Evolutionary conservation across 2,329 filamentous ascomycete genomes (phyloP).

Genomic region (Ceratocystiopsis sp.): DNA sequence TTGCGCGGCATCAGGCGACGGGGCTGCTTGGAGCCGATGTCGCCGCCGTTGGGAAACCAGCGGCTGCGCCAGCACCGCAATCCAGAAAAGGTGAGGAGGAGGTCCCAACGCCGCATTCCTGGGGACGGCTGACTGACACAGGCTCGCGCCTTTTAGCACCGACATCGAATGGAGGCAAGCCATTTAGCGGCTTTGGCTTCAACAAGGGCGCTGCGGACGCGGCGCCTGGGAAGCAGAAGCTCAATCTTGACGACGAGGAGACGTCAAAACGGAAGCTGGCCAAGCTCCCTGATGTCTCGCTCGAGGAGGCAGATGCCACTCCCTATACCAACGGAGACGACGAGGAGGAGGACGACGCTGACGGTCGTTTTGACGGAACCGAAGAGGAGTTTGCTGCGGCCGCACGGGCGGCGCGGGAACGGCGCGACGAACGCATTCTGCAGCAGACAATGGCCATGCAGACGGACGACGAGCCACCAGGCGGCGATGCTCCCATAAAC

Average conservation of each 20-base stretch:
- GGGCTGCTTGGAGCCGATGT: constrained; percentile 31
- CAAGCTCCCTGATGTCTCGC: constrained; percentile 64
- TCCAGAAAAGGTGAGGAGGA: too few species aligned
- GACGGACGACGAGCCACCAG: constrained; percentile 18
- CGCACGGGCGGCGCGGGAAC: constrained; percentile 69
- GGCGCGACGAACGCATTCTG: constrained; percentile 53
- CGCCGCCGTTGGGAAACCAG: constrained; percentile 10
- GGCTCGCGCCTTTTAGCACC: background rate
- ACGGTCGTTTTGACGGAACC: constrained; percentile 59
- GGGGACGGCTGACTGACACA: too few species aligned
- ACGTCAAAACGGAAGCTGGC: constrained; percentile 74
- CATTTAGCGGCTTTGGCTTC: constrained; percentile 71
- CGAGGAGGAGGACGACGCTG: constrained; percentile 52
- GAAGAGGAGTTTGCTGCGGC: constrained; percentile 82
- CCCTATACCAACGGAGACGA: constrained; percentile 43
- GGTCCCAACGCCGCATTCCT: too few species aligned
- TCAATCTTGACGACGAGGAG: constrained; percentile 81
- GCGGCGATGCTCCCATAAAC: background rate
- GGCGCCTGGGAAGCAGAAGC: constrained; percentile 48
- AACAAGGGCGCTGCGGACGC: constrained; percentile 43
- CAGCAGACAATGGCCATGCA: constrained; percentile 28
- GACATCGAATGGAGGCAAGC: constrained; percentile 27
- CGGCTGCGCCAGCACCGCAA: background rate
- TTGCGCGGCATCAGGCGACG: constrained; percentile 35
- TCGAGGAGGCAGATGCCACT: constrained; percentile 43